Base-by-base conservation (phyloP, 2,329 filamentous ascomycete genomes). In the Ascochyta rabiei region DNA sequence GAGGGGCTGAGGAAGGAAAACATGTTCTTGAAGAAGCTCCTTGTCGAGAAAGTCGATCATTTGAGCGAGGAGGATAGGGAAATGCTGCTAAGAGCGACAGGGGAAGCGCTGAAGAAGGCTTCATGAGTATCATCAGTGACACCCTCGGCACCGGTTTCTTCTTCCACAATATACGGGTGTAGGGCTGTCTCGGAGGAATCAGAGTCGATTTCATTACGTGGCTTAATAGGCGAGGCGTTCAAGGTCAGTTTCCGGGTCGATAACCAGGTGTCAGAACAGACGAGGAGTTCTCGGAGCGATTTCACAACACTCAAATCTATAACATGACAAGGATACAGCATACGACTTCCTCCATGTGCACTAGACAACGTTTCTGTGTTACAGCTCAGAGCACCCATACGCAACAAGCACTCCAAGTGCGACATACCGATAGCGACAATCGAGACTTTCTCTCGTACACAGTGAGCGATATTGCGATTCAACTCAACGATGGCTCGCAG, bases 1-100 rank as follows among this genome's bases (percentile, higher is more conserved):
- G 70, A 65, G 53, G 70, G 51, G 34, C 50, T 63, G 63, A 76
- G 62, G 71, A 73, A 57, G 75, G 81, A 64, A 79, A 84, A 55
- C 66, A 72, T 33, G 68, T 74, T 70, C 72, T 63, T 62, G 52
- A 70, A 69, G 63, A 72, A 69, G 57, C 62, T 70, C 15, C 67
- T 69, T 16, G 73, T 67, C 12, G 75, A 73, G 64, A 75, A 69
- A 60, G 75, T 61, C 54, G 76, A 62, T 64, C 78, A 63, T 65
- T 80, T 68, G 74, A 73, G 57, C 40, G 67, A 68, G 8, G 70
- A 73, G 7, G 71, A 73, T 34, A 66, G 64, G 35, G 62, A 67
- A 15, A 47, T 71, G 43, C 45, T 74, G 41, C 50, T 53, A 26
- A 72, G 67, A 45, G 66, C 62, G 7, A 68, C 69, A 5, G 63